Evolutionary conservation across 805 yeast genomes (phyloP).

Genomic region (Diddensiella transvaalensis): DNA sequence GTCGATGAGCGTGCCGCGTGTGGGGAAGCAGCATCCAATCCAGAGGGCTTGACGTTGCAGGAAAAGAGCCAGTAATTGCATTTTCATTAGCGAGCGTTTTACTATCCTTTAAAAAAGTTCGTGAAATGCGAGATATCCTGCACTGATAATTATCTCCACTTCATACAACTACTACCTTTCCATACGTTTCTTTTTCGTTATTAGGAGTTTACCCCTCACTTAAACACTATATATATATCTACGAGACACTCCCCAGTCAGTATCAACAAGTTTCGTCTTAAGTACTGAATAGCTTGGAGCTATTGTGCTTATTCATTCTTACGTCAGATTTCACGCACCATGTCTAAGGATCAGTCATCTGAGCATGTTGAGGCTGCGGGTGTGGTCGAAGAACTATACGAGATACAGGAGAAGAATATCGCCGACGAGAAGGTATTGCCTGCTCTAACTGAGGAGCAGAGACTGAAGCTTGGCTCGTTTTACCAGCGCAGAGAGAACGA

Average conservation of each 20-base stretch:
- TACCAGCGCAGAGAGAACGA: background rate
- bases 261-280: background rate
- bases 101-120: no score
- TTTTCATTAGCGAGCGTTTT: no score
- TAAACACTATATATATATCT: background rate
- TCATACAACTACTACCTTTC: background rate
- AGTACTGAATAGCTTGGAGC: no score
- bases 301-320: no score
- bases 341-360: background rate
- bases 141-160: background rate
- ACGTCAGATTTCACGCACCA: background rate
- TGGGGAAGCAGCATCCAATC: background rate
- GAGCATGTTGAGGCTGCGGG: slow-evolving; percentile 2
- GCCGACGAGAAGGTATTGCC: background rate
- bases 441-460: slow-evolving; percentile 1
- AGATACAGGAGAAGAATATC: background rate
- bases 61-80: background rate
- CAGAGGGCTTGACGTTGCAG: background rate
- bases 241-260: background rate
- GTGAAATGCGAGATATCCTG: background rate
- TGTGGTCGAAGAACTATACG: background rate
- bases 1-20: background rate
- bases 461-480: slow-evolving; percentile 1
- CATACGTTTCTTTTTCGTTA: background rate
- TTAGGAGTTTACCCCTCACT: background rate